phyloP scores from a whole-genome alignment of 2,329 filamentous ascomycete species.

The Dryadomyces quercivorus region DNA sequence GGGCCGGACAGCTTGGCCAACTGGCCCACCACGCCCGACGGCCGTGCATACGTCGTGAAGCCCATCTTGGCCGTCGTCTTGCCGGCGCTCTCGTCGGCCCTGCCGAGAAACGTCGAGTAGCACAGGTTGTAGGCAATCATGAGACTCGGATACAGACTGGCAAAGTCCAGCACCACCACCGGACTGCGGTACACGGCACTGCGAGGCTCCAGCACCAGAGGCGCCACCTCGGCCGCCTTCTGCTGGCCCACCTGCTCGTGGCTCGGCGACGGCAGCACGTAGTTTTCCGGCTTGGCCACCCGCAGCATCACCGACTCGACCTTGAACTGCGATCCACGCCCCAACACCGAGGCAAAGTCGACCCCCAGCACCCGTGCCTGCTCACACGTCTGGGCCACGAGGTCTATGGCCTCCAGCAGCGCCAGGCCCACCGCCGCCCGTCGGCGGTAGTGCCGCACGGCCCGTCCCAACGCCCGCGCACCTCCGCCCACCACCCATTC shows the following conservation, averaged over 20 bases:
- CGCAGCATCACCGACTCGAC: slow-evolving; percentile 98
- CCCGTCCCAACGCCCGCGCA: slow-evolving; percentile 56
- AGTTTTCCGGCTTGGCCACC: slow-evolving; percentile 94
- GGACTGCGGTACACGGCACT: slow-evolving; percentile 90
- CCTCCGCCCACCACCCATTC: slow-evolving; percentile 65
- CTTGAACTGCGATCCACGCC: slow-evolving; percentile 92
- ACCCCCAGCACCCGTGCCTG: slow-evolving; percentile 87
- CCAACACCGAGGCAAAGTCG: slow-evolving; percentile 95
- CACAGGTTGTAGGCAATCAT: slow-evolving; percentile 99
- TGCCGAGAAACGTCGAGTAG: slow-evolving; percentile 90
- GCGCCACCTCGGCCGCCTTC: slow-evolving; percentile 87
- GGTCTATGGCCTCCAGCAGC: slow-evolving; percentile 79
- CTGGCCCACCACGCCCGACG: slow-evolving; percentile 60
- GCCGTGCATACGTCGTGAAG: slow-evolving; percentile 73
- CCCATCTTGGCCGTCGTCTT: slow-evolving; percentile 78
- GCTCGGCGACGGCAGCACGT: slow-evolving; percentile 79
- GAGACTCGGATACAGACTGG: slow-evolving; percentile 89
- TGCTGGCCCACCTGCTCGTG: slow-evolving; percentile 86
- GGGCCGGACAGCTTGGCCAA: slow-evolving; percentile 63
- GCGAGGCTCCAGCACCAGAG: slow-evolving; percentile 93
- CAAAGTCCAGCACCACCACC: slow-evolving; percentile 84
- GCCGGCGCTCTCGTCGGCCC: slow-evolving; percentile 33
- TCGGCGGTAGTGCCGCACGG: slow-evolving; percentile 65
- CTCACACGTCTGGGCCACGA: slow-evolving; percentile 81
- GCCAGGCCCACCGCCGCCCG: slow-evolving; percentile 76